Percentiles rank a stretch among this genome's conserved stretches.
phyloP scores from a whole-genome alignment of 208 protist genomes.

The Leptomonas seymouri region DNA sequence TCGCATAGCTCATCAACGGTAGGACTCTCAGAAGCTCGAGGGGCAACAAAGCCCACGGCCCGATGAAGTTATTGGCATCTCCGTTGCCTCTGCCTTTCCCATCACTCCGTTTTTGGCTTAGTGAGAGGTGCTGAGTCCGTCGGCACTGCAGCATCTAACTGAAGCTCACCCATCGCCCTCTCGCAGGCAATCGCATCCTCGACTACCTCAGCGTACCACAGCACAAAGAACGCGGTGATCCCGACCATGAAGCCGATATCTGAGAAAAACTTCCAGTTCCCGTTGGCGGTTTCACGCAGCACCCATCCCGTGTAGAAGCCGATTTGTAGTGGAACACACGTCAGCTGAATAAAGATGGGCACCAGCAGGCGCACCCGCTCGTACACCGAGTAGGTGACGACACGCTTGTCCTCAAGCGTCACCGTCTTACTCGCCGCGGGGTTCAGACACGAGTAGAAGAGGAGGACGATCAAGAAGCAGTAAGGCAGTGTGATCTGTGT shows the following conservation, averaged over 20 bases:
- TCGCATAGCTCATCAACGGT: too few relatives aligned
- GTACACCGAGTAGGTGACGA: constrained; percentile 51
- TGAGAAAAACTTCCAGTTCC: constrained; percentile 83
- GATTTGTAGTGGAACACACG: constrained; percentile 56
- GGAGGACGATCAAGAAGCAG: constrained; percentile 46
- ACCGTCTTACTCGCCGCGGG: constrained; percentile 26
- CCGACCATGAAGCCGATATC: constrained; percentile 48
- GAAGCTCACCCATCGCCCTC: constrained; percentile 15
- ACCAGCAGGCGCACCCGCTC: constrained; percentile 50
- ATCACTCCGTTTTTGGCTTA: not conserved
- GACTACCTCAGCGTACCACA: constrained; percentile 49
- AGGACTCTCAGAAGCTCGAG: not conserved
- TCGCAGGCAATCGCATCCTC: constrained; percentile 43
- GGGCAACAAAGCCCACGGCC: not conserved
- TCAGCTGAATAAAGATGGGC: constrained; percentile 47
- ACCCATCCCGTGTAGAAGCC: constrained; percentile 72
- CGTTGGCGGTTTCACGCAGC: constrained; percentile 65
- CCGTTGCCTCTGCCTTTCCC: not conserved
- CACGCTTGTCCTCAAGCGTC: constrained; percentile 23
- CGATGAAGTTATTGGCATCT: not conserved
- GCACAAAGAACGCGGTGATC: constrained; percentile 43
- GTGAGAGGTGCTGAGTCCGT: not conserved
- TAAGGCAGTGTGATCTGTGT: constrained; percentile 52
- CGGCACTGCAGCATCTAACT: not conserved
- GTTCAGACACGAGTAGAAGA: constrained; percentile 69